These are phyloP conservation scores for Aleurites moluccanus DNA, from an alignment of 441 rosid genomes.

Conservation along the genomic window DNA sequence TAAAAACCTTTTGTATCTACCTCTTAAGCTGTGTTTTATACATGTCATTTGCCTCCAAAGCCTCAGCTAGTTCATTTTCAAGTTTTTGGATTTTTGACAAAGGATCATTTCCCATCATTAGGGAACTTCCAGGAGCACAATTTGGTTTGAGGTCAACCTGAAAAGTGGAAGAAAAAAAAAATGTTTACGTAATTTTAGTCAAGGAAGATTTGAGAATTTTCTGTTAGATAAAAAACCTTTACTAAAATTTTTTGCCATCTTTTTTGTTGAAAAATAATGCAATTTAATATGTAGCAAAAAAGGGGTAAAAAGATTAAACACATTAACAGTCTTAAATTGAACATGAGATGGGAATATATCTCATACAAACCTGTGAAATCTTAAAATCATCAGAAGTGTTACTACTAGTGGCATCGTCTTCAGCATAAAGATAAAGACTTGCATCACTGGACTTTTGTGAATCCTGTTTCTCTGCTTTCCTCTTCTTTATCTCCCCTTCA, in stretches of 20 bases:
- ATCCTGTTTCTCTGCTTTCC: constrained; percentile 27
- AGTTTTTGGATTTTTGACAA: constrained; percentile 44
- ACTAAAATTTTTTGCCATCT: not conserved
- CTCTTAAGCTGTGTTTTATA: constrained; percentile 54
- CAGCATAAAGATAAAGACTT: constrained; percentile 18
- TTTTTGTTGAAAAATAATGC: not conserved
- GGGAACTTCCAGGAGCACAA: constrained; percentile 20
- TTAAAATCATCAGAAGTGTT: constrained; percentile 22
- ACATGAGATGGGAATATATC: constrained; percentile 12
- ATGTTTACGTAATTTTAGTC: not conserved
- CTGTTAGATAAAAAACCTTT: not conserved
- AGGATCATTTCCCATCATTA: constrained; percentile 29
- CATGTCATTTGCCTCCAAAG: constrained; percentile 51
- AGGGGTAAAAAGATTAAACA: not conserved
- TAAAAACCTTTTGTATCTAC: constrained; percentile 25
- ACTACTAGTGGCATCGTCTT: constrained; percentile 7
- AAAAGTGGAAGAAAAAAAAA: constrained; percentile 9
- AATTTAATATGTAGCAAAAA: not conserved
- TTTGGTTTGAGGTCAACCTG: constrained; percentile 36
- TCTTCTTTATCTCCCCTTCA: constrained; percentile 35
- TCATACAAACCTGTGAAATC: constrained; percentile 25
- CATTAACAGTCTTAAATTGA: not conserved
- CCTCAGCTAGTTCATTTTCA: constrained; percentile 53
- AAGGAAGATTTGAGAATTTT: not conserved
- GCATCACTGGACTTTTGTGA: constrained; percentile 12